Conservation (phyloP, 2,329 filamentous ascomycete species). For the Microdochium paspali region DNA sequence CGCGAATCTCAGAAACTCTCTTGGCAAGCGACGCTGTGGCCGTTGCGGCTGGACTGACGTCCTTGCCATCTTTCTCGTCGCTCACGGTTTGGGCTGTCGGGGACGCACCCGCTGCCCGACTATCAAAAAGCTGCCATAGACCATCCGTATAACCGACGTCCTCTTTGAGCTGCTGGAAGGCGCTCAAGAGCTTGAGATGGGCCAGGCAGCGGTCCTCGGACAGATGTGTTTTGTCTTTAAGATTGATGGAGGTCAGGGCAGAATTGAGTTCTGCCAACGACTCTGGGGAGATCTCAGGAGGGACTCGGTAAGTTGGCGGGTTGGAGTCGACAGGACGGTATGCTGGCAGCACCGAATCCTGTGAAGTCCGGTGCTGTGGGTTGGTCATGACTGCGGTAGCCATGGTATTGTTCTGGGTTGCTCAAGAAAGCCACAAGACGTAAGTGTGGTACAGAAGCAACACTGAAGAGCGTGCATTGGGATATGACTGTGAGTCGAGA, state of each 20-base stretch:
- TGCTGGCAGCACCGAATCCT: neutral
- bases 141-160: constrained; percentile 57
- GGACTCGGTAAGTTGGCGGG: neutral
- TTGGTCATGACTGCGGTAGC: neutral
- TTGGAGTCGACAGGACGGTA: neutral
- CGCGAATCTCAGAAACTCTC: constrained; percentile 45
- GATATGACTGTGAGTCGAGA: too few species aligned
- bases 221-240: neutral
- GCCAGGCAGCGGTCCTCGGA: constrained; percentile 40
- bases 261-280: neutral
- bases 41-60: constrained; percentile 15
- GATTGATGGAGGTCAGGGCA: neutral
- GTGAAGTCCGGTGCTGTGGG: neutral
- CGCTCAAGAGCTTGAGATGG: constrained; percentile 64
- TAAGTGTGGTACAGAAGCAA: too few species aligned
- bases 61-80: constrained; percentile 5
- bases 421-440: neutral
- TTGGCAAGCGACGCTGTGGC: constrained; percentile 21
- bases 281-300: neutral
- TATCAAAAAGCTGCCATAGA: constrained; percentile 54
- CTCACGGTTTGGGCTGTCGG: constrained; percentile 2
- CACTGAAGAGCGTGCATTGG: too few species aligned
- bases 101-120: constrained; percentile 16
- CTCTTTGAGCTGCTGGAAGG: constrained; percentile 58
- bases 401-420: neutral